phyloP scores from a whole-genome alignment of 208 protist species.

The Trypanosoma rangeli region DNA sequence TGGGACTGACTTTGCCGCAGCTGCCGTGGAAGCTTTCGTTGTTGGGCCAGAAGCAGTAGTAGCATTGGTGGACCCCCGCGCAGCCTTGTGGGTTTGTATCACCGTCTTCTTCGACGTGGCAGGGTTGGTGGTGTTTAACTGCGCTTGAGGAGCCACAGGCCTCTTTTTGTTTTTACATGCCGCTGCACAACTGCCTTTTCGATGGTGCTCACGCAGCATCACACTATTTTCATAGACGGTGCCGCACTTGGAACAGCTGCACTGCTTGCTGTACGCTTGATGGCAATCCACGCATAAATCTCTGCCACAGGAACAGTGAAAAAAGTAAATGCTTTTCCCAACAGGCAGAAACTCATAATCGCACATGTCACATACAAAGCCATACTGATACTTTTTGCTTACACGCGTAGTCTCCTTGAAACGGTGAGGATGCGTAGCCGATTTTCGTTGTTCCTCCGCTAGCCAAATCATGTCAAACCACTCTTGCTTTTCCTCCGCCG shows the following conservation, averaged over 20 bases:
- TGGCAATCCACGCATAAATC: conserved; percentile 86
- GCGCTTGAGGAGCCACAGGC: background rate
- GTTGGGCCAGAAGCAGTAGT: background rate
- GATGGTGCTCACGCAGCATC: conserved; percentile 60
- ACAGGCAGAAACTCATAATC: conserved; percentile 70
- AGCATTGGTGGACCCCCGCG: background rate
- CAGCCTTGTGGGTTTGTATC: background rate
- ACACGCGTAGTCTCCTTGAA: conserved; percentile 60
- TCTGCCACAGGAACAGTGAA: conserved; percentile 83
- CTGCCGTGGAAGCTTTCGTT: background rate
- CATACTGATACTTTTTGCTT: conserved; percentile 69
- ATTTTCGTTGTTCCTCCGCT: conserved; percentile 72
- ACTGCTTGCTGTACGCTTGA: conserved; percentile 48
- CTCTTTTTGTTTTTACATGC: background rate
- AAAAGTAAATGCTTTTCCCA: conserved; percentile 62
- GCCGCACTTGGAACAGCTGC: conserved; percentile 70
- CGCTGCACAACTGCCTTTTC: conserved; percentile 11
- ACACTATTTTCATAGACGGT: conserved; percentile 60
- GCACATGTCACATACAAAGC: conserved; percentile 88
- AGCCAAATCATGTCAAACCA: conserved; percentile 80
- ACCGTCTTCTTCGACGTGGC: background rate
- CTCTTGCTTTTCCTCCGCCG: conserved; percentile 69
- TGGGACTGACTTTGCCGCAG: background rate
- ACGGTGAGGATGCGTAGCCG: conserved; percentile 68
- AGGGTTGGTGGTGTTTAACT: background rate